Base-by-base conservation (phyloP, 2,329 filamentous ascomycete species). In the Elsinoe australis region DNA sequence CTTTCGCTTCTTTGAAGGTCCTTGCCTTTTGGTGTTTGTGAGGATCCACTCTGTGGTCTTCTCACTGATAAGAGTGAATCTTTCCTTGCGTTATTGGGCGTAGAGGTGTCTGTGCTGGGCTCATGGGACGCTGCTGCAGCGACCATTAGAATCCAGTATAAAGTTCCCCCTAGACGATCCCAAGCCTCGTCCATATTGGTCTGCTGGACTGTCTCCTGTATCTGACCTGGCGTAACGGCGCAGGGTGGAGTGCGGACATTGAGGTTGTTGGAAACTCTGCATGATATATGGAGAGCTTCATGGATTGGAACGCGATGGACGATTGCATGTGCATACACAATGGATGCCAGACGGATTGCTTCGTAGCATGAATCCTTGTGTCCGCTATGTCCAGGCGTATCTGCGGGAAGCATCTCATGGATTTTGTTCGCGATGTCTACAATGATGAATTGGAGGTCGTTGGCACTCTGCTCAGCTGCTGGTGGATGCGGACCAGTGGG, bases 81-180 rank as follows among this genome's bases (percentile, higher is more conserved):
- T n/a, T n/a, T n/a, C n/a, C n/a, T n/a, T n/a, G n/a, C n/a, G n/a
- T n/a, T n/a, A n/a, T n/a, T n/a, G n/a, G n/a, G n/a, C n/a, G n/a
- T n/a, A n/a, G n/a, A n/a, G n/a, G n/a, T n/a, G n/a, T n/a, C n/a
- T n/a, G n/a, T n/a, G n/a, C n/a, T n/a, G 12, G 39, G 39, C 17
- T 57, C 52, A 38, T 58, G 58, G 18, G 56, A 57, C 6, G 61
- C 58, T 4, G 60, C 58, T n/a, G 56, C 56, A 19, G 58, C 61
- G 7, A 64, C 55, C 9, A 63, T 49, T 1, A 56, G 49, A 14
- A 60, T 54, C 55, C 58, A 64, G 47, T 62, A 59, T 3, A 65
- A 53, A 2, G 64, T 58, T 9, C 63, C 63, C 1, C 58, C 55
- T 47, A 64, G 53, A 22, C 56, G 53, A n/a, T 55, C 55, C 63